Base-by-base conservation (phyloP, 176 grass and related monocot species). In the Triticum timopheevii region DNA sequence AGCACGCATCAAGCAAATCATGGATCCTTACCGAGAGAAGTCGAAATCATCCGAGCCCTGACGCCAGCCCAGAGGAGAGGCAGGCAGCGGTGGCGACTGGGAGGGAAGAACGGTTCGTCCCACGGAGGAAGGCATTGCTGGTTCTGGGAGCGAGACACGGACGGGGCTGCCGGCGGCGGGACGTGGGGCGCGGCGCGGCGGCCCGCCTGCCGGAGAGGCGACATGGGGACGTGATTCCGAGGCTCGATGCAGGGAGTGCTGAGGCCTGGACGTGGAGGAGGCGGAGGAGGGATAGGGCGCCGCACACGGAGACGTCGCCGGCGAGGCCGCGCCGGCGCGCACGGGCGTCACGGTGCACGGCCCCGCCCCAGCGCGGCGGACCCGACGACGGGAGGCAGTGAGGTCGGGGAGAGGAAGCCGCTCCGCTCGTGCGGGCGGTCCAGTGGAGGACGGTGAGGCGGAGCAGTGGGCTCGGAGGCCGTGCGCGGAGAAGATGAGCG, bases 131-230 rank as follows among this genome's bases (percentile, higher is more conserved):
- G 15, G 15, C 58, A 61, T 61, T 61, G 58, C 20, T 61, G 58
- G 58, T 20, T 56, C 17, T 34, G 30, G 6, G 31, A 30, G 16
- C 66, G 67, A 22, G 67, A 36, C 15, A 4, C 67, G 17, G 31
- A 17, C 42, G 69, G 8, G 35, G 69, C 10, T 24, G 10, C 22
- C 69, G 23, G 72, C 72, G 72, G 72, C 72, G 72, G 42, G 24
- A 28, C 23, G 72, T 28, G 42, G 42, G 45, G 72, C 3, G 24
- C 73, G 1, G 73, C 71, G 71, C 40, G 44, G 24, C 71, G 42
- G 44, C 73, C 42, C 72, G 44, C 73, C 24, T 30, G 73, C 73
- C 73, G 44, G 73, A 76, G 73, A 50, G 44, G 24, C 72, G 44
- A 6, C 72, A 75, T 75, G 20, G 10, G 70, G 12, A 1, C 15